These are phyloP conservation scores for Backusella luteola DNA, from an alignment of 192 early-diverging fungal species.

Conservation along the genomic window DNA sequence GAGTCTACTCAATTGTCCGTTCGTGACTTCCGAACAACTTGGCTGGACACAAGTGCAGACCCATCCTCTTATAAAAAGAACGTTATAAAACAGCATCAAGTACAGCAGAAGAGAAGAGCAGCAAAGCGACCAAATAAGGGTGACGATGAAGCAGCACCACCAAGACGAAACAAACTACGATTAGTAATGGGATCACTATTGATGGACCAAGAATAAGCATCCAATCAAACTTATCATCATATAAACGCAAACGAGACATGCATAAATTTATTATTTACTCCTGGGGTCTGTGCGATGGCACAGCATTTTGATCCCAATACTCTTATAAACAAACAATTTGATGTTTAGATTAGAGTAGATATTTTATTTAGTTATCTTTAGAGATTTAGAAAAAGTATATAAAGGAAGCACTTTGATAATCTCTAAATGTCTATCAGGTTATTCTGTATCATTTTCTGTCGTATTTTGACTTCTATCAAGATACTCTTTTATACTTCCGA, in stretches of 20 bases:
- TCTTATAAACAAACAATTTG: too few species aligned
- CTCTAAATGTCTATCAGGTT: too few species aligned
- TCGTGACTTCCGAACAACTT: slow-evolving; percentile 76
- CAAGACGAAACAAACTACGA: background rate
- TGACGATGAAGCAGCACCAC: background rate
- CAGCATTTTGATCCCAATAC: too few species aligned
- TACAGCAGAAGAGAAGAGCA: background rate
- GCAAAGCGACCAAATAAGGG: background rate
- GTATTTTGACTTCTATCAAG: too few species aligned
- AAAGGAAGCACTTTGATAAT: too few species aligned
- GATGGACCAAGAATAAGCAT: background rate
- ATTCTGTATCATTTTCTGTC: too few species aligned
- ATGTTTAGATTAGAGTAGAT: too few species aligned
- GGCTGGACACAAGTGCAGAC: slow-evolving; percentile 80
- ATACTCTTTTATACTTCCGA: too few species aligned
- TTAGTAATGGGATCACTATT: background rate
- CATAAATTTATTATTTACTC: too few species aligned
- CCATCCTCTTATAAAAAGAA: slow-evolving; percentile 78
- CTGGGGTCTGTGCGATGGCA: too few species aligned
- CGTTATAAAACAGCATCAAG: background rate
- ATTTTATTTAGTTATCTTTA: too few species aligned
- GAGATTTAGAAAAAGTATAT: too few species aligned
- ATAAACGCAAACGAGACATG: background rate
- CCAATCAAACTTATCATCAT: background rate
- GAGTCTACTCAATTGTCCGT: slow-evolving; percentile 76